Base-by-base conservation (phyloP, 192 early-diverging fungal genomes). In the Gamsiella multidivaricata region DNA sequence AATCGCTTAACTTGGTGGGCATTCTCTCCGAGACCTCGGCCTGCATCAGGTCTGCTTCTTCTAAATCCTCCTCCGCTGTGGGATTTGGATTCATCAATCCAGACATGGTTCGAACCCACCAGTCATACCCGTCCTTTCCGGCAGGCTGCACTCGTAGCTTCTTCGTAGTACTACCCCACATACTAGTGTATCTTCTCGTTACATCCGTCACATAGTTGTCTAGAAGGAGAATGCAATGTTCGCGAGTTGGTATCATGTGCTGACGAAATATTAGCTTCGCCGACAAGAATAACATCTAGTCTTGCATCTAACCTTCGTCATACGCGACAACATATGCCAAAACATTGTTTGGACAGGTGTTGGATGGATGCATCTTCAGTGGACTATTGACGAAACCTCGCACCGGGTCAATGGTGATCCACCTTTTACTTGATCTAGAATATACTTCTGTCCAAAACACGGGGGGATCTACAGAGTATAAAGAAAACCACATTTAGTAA, bases 1-100 rank as follows among this genome's bases (percentile, higher is more conserved):
- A 96, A 25, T 89, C 91, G 0, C 85, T 81, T 17, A 96, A 79
- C 11, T 87, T 87, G 11, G 82, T 92, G 2, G 96, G 96, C 89
- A 98, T 96, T 12, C 68, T 63, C 54, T 93, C 91, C 22, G 69
- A 72, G 12, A 82, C 32, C 28, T 82, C 76, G 0, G 59, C 53
- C 25, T 74, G 63, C 20, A 82, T 65, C 49, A 93, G 58, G 29
- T 86, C 66, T 1, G 62, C 72, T 9, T 88, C 83, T 63, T 94
- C 91, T 3, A 69, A 25, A 32, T 76, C 80, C 42, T 75, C 53
- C 12, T 80, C 59, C 29, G 49, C 22, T 31, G 58, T 53, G 11
- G 23, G 51, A 23, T 52, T 50, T 4, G 52, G 56, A 50, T 67
- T 74, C 65, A 43, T 23, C 52, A 70, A 54, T 80, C 54, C 43